phyloP scores from a whole-genome alignment of 768 basidiomycete species.

The Tremella mesenterica region DNA sequence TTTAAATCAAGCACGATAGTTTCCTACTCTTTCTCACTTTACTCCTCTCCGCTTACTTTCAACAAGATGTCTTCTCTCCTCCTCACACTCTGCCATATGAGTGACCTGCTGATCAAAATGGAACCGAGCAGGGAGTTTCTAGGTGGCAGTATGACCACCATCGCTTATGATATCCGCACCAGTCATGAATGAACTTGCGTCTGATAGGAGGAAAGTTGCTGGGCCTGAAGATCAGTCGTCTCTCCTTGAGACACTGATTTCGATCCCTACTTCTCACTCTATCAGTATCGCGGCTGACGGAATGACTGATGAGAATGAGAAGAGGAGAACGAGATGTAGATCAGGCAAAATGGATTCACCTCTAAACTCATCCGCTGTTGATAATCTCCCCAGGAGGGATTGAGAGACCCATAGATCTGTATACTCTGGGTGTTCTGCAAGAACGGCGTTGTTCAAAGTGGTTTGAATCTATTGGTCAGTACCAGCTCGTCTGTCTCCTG shows the following conservation, averaged over 20 bases:
- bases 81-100: too few species aligned
- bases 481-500: not conserved
- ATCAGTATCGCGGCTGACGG: too few species aligned
- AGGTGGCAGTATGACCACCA: slow-evolving; percentile 34
- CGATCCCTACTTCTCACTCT: too few species aligned
- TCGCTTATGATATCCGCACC: slow-evolving; percentile 39
- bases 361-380: slow-evolving; percentile 38
- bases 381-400: slow-evolving; percentile 26
- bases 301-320: too few species aligned
- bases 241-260: too few species aligned
- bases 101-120: too few species aligned
- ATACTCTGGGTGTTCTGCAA: slow-evolving; percentile 28
- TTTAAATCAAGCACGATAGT: too few species aligned
- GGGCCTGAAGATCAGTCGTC: slow-evolving; percentile 24
- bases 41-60: too few species aligned
- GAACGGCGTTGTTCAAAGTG: slow-evolving; percentile 20
- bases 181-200: slow-evolving; percentile 42
- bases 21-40: too few species aligned
- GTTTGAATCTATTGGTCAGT: slow-evolving; percentile 14
- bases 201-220: slow-evolving; percentile 38
- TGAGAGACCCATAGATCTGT: slow-evolving; percentile 28
- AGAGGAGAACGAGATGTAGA: not conserved
- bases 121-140: too few species aligned
- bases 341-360: slow-evolving; percentile 9
- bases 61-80: too few species aligned